phyloP scores from a whole-genome alignment of 768 basidiomycete genomes.

The Macrolepiota fuliginosa region DNA sequence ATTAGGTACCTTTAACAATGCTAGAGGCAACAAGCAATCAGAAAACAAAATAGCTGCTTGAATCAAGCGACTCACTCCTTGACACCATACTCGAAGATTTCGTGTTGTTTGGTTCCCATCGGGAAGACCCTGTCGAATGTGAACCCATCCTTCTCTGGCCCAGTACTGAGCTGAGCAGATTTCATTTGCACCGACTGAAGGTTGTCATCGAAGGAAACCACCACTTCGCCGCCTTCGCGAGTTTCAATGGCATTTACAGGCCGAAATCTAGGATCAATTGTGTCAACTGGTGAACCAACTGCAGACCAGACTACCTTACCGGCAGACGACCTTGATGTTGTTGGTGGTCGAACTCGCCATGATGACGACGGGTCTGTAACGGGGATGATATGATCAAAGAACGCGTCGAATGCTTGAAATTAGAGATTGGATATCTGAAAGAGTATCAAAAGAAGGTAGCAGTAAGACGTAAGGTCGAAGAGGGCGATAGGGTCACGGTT shows the following conservation, averaged over 20 bases:
- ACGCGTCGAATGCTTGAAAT: slow-evolving; percentile 16
- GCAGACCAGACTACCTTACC: slow-evolving; percentile 53
- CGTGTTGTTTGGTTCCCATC: slow-evolving; percentile 84
- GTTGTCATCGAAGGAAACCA: slow-evolving; percentile 87
- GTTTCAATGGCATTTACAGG: slow-evolving; percentile 91
- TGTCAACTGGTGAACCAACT: neutral
- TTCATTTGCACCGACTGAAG: slow-evolving; percentile 81
- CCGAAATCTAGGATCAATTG: slow-evolving; percentile 66
- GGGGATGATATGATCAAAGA: slow-evolving; percentile 5
- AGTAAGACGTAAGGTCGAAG: slow-evolving; percentile 8
- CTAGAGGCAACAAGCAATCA: slow-evolving; percentile 35
- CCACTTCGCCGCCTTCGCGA: slow-evolving; percentile 84
- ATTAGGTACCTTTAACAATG: slow-evolving; percentile 77
- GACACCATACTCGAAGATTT: slow-evolving; percentile 98
- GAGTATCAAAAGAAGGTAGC: slow-evolving; percentile 13
- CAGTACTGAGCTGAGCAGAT: slow-evolving; percentile 63
- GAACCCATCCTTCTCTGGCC: slow-evolving; percentile 96
- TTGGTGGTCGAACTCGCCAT: slow-evolving; percentile 63
- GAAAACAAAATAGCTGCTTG: slow-evolving; percentile 4
- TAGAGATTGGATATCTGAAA: slow-evolving; percentile 12
- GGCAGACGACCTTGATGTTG: slow-evolving; percentile 99
- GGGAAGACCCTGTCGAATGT: slow-evolving; percentile 97
- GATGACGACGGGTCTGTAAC: slow-evolving; percentile 14
- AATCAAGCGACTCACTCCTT: slow-evolving; percentile 69
- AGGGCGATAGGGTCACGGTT: slow-evolving; percentile 1